These are phyloP conservation scores for Geosmithia morbida DNA, from an alignment of 2,329 filamentous ascomycete genomes.

Conservation along the genomic window DNA sequence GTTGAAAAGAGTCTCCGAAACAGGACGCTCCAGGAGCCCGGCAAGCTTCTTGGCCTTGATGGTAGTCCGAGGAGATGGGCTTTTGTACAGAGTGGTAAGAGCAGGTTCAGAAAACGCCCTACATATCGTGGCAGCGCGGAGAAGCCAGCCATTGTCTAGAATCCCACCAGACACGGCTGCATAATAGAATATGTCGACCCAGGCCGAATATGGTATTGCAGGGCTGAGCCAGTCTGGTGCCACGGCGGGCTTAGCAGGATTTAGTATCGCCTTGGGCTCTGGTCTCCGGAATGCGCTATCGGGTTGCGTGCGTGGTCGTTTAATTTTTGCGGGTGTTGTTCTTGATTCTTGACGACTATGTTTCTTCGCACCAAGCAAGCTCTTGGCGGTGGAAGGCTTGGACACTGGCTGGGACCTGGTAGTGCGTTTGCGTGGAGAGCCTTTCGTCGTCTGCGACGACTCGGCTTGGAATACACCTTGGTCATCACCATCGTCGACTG, in stretches of 20 bases:
- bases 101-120: constrained; percentile 57
- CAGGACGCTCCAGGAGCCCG: constrained; percentile 38
- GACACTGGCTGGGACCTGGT: background rate
- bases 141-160: constrained; percentile 46
- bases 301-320: background rate
- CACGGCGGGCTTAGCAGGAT: background rate
- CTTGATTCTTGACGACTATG: background rate
- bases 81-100: constrained; percentile 55
- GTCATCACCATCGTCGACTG: background rate
- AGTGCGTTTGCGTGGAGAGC: background rate
- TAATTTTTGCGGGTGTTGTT: background rate
- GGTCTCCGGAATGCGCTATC: background rate
- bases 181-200: constrained; percentile 55
- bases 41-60: constrained; percentile 29
- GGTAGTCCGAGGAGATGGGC: constrained; percentile 43
- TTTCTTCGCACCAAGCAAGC: background rate
- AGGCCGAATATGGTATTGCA: constrained; percentile 50
- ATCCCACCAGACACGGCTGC: constrained; percentile 36
- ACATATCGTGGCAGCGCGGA: constrained; percentile 47
- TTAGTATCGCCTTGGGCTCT: background rate
- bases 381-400: background rate
- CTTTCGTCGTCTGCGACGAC: background rate
- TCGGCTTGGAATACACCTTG: background rate
- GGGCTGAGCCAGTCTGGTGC: constrained; percentile 38
- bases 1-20: constrained; percentile 35